These are phyloP conservation scores for Lepidium didymum DNA, from an alignment of 345 rosid genomes.

Conservation along the genomic window DNA sequence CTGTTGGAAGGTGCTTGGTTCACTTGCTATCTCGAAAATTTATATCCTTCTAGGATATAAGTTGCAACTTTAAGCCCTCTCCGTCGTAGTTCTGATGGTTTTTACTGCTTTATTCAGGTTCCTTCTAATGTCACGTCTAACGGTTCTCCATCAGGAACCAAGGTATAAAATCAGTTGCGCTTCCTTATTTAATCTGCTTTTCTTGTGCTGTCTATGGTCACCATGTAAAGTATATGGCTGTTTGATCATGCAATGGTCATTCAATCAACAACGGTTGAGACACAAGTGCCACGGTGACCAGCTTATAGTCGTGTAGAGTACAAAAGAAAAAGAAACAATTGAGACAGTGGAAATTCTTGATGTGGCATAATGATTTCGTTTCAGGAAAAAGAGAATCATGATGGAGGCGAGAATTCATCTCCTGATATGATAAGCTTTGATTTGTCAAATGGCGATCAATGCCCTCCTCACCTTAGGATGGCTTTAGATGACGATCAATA, in stretches of 20 bases:
- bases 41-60: not conserved
- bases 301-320: not conserved
- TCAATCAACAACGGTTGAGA: not conserved
- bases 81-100: not conserved
- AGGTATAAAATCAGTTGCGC: constrained; percentile 38
- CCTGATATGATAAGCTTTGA: constrained; percentile 77
- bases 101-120: constrained; percentile 41
- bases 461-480: constrained; percentile 51
- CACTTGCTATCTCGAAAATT: not conserved
- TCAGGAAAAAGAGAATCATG: constrained; percentile 48
- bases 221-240: not conserved
- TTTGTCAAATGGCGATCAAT: constrained; percentile 50
- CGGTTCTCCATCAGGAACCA: constrained; percentile 36
- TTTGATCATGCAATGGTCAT: not conserved
- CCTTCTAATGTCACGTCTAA: constrained; percentile 60
- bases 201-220: not conserved
- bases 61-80: not conserved
- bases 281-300: not conserved
- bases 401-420: constrained; percentile 39
- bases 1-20: not conserved
- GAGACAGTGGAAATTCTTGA: not conserved
- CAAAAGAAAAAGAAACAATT: not conserved
- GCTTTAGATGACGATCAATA: constrained; percentile 53
- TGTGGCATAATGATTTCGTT: constrained; percentile 20
- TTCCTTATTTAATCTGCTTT: not conserved